Base-by-base conservation (phyloP, 192 early-diverging fungal species). In the Geranomyces variabilis region DNA sequence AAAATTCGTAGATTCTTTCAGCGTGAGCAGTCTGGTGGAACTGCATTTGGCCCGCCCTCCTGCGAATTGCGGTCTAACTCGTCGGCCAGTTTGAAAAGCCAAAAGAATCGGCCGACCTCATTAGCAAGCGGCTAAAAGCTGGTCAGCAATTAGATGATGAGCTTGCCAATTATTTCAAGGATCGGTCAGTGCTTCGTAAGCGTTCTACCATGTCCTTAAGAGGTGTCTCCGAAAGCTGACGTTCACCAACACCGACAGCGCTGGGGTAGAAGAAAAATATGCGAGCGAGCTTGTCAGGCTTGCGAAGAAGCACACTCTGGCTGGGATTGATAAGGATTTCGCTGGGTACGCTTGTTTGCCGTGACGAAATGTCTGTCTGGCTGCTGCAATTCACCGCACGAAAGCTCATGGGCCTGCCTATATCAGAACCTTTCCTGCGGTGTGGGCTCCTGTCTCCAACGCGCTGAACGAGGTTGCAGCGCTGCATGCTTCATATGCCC, bases 31-130 rank as follows among this genome's bases (percentile, higher is more conserved):
- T 57, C 10, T 34, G 10, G 10, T 36, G 8, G 43, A n/a, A 2
- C 43, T 17, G 17, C n/a, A 45, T 13, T 19, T 17, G 15, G 10
- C 34, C 14, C 44, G 41, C 21, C 10, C 28, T 29, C 17, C 41
- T 64, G 14, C 17, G 6, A 14, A n/a, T 5, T 24, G n/a, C n/a
- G n/a, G n/a, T n/a, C n/a, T n/a, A n/a, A n/a, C n/a, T 46, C 6
- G 31, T 60, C 12, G 5, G 30, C 6, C 65, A 75, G 73, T 51
- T 68, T 33, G 66, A 75, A 1, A 67, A 68, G 60, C 73, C 73
- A 15, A 75, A 75, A 62, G 73, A 75, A 45, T 59, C 66, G 43
- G 14, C 49, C 24, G 74, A 75, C 8, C 19, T 65, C 34, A n/a
- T 75, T 7, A 33, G 55, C 44, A 15, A 31, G 13, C 67, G 74